Evolutionary conservation across 192 early-diverging fungal species (phyloP).

Genomic region (Linnemannia hyalina): DNA sequence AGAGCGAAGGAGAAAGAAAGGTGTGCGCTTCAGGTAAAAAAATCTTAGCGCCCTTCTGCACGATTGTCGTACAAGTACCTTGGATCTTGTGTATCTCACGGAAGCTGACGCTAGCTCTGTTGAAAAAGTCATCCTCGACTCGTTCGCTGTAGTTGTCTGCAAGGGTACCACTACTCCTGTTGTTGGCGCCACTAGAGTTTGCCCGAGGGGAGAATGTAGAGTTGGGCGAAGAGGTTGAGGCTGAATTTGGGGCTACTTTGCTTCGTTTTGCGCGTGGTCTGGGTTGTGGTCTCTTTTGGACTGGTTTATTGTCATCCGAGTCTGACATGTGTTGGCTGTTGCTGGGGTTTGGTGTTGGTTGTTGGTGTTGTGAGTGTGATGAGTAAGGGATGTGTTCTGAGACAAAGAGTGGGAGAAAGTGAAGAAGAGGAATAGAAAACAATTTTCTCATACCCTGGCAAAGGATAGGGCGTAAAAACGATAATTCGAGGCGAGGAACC

Average conservation of each 20-base stretch:
- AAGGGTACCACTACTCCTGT: not conserved
- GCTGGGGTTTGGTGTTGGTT: not conserved
- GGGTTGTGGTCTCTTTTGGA: constrained; percentile 20
- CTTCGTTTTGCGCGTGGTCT: constrained; percentile 21
- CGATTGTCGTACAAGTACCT: constrained; percentile 8
- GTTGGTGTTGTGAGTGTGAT: not conserved
- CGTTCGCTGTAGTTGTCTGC: constrained; percentile 11
- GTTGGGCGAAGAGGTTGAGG: constrained; percentile 10
- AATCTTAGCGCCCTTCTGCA: too few species aligned
- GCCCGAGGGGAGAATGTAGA: not conserved
- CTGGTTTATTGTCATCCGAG: constrained; percentile 16
- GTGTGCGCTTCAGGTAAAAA: not conserved
- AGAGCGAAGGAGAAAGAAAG: not conserved
- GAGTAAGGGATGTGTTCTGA: not conserved
- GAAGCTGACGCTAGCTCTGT: constrained; percentile 29
- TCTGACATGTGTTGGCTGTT: constrained; percentile 28
- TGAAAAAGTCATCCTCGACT: constrained; percentile 54
- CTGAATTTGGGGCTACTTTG: not conserved
- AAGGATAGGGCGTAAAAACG: too few species aligned
- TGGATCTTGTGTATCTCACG: constrained; percentile 20
- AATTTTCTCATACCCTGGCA: too few species aligned
- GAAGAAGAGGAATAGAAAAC: too few species aligned
- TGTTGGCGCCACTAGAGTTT: not conserved
- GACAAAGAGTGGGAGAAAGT: too few species aligned
- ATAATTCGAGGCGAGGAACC: too few species aligned